Evolutionary conservation across 2,329 filamentous ascomycete genomes (phyloP).

Genomic region (Fusarium nanum): DNA sequence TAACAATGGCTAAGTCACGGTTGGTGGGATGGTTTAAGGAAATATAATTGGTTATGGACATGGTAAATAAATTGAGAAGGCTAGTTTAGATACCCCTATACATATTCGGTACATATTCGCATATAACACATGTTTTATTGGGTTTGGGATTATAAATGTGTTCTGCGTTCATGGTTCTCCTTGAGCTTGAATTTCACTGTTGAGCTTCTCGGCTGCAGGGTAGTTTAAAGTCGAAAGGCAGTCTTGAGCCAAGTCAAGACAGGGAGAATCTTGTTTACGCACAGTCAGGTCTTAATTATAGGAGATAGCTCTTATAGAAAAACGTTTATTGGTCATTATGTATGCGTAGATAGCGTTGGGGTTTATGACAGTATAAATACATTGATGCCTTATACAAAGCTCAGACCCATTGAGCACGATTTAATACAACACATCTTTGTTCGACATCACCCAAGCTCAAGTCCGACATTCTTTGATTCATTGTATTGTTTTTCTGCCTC

Average conservation of each 20-base stretch:
- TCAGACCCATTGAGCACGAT: background rate
- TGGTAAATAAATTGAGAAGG: conserved; percentile 19
- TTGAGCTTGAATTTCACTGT: background rate
- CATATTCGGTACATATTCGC: conserved; percentile 19
- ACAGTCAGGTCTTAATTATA: accelerated
- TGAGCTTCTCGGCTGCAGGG: background rate
- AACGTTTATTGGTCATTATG: too few relatives aligned
- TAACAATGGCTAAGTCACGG: background rate
- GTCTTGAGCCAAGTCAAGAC: background rate
- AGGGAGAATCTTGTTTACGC: background rate
- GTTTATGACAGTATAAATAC: background rate
- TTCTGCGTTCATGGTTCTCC: background rate
- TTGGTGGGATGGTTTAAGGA: background rate
- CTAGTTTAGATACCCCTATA: conserved; percentile 29
- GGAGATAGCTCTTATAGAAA: background rate
- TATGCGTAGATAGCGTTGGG: background rate
- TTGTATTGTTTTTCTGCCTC: background rate
- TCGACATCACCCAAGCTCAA: background rate
- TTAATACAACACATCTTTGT: accelerated
- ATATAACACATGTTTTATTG: background rate
- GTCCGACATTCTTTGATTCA: background rate
- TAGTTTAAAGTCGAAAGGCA: background rate
- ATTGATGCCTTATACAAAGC: background rate
- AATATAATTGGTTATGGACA: background rate
- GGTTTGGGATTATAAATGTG: background rate